Base-by-base conservation (phyloP, 768 basidiomycete species). In the Crucibulum laeve region DNA sequence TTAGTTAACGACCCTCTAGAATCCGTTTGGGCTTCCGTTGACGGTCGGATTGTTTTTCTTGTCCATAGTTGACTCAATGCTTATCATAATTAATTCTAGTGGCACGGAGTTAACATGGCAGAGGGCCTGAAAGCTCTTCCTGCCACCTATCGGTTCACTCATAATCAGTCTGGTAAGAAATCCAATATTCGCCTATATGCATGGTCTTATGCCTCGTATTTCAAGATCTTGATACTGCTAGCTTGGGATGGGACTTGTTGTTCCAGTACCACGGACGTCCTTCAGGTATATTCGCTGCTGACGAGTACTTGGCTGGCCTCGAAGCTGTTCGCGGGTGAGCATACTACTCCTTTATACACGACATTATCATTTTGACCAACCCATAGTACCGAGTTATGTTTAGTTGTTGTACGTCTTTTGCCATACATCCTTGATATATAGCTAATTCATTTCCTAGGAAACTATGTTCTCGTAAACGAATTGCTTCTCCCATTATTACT, bases 391-490 rank as follows among this genome's bases (percentile, higher is more conserved):
- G 77, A 80, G 44, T 60, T 77, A 2, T 80, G 77, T 49, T 51
- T 77, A 3, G 73, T 78, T 7, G 77, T 78, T 47, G 74, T 74
- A 49, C 10, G 70, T 65, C 22, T 21, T 13, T 25, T 39, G 3
- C 18, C 17, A 6, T 26, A 24, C 19, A 14, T 36, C 30, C 6
- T 10, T 23, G 14, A 28, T 38, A 35, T 18, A 18, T 18, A 23
- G 7, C 4, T 33, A 17, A 5, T 43, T 15, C 18, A n/a, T 36
- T 30, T n/a, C n/a, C 1, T 40, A 77, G 75, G 77, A 79, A 70
- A 74, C 77, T 4, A 78, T 80, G 76, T 78, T 77, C 57, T 77
- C 77, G 73, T 76, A 49, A 38, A n/a, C n/a, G n/a, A n/a, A 74
- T 65, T 4, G 13, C 5, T 35, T 34, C 21, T 8, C 15, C 17